Conservation (phyloP, 108 stramenopile genomes). For the Pseudonitzschia pungens region DNA sequence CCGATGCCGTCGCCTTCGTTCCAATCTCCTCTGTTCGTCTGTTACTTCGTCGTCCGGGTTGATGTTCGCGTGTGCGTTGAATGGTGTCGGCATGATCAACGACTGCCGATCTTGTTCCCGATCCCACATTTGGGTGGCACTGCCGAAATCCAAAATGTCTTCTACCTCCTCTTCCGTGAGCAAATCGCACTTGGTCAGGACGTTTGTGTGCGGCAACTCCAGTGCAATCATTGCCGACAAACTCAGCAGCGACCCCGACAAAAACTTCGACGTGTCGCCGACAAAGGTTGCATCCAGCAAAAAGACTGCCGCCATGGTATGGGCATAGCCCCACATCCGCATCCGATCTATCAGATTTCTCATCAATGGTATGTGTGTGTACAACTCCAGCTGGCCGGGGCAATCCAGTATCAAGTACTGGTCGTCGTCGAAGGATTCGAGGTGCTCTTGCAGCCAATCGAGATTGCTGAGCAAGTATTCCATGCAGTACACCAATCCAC, state of each 20-base stretch:
- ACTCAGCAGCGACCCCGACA: conserved; percentile 87
- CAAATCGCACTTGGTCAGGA: conserved; percentile 95
- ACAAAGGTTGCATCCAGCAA: conserved; percentile 90
- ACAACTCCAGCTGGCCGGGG: conserved; percentile 97
- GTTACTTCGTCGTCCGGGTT: conserved; percentile 3
- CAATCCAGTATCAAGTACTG: conserved; percentile 98
- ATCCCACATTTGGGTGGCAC: conserved; percentile 82
- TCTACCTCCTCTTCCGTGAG: conserved; percentile 78
- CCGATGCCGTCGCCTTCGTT: conserved; percentile 46
- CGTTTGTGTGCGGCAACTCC: conserved; percentile 95
- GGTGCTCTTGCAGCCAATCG: conserved; percentile 92
- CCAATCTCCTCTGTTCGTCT: conserved; percentile 24
- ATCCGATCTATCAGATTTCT: conserved; percentile 79
- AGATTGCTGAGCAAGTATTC: conserved; percentile 95
- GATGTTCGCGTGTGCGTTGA: conserved; percentile 17
- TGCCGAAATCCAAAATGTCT: conserved; percentile 66
- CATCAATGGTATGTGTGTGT: conserved; percentile 98
- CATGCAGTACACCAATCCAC: conserved; percentile 97
- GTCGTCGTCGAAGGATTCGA: conserved; percentile 91
- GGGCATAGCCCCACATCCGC: conserved; percentile 82
- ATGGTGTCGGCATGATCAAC: conserved; percentile 16
- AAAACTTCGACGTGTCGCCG: conserved; percentile 82
- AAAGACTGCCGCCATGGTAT: conserved; percentile 87
- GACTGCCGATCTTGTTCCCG: conserved; percentile 52
- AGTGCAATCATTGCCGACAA: conserved; percentile 96